Conservation (phyloP, 441 rosid genomes). For the Brassica hybrid region DNA sequence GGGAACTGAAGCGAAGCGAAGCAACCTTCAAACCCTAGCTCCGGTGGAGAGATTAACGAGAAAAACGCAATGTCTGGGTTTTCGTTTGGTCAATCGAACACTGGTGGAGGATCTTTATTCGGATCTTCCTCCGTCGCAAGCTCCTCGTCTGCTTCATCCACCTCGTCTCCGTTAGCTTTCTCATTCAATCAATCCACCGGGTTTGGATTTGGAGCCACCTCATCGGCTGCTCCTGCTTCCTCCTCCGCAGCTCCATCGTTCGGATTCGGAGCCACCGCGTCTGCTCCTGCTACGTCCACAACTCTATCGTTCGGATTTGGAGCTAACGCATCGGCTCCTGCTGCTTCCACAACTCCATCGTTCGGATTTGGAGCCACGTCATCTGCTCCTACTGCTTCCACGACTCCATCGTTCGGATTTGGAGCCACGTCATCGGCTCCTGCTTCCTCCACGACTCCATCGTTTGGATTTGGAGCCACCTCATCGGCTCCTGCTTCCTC, state of each 20-base stretch:
- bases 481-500: neutral
- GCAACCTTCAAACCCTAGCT: slow-evolving; percentile 6
- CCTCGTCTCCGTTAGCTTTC: slow-evolving; percentile 42
- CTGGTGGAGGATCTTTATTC: slow-evolving; percentile 45
- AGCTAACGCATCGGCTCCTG: slow-evolving; percentile 9
- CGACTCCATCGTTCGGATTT: neutral
- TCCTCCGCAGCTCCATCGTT: neutral
- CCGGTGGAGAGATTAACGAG: slow-evolving; percentile 37
- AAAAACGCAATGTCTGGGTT: slow-evolving; percentile 46
- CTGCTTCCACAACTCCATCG: neutral
- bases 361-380: slow-evolving; percentile 40
- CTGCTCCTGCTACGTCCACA: neutral
- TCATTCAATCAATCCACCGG: slow-evolving; percentile 40
- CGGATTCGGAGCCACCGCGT: slow-evolving; percentile 39
- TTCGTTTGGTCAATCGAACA: slow-evolving; percentile 42
- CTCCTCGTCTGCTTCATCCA: slow-evolving; percentile 49
- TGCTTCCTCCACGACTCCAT: neutral
- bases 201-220: slow-evolving; percentile 38
- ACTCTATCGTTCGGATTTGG: slow-evolving; percentile 33
- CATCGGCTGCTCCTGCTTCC: neutral
- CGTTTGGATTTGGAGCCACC: neutral
- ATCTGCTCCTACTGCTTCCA: no score
- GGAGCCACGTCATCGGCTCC: neutral
- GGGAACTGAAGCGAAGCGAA: slow-evolving; percentile 19
- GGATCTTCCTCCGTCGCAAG: slow-evolving; percentile 51